Conservation (phyloP, 163 green algal genomes). For the Volvox carteri region DNA sequence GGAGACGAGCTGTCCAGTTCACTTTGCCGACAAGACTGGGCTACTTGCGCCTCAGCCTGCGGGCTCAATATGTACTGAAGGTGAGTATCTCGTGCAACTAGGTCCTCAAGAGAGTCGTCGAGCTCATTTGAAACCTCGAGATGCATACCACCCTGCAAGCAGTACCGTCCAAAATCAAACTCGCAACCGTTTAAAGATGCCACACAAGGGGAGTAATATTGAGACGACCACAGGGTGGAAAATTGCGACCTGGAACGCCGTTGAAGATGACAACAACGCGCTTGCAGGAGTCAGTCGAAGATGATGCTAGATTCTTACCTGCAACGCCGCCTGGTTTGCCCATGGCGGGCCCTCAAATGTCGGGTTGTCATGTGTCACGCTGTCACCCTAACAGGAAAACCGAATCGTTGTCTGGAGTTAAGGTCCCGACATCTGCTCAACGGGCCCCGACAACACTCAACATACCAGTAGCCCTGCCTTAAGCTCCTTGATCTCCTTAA, state of each 20-base stretch:
- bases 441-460: background rate
- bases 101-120: slow-evolving; percentile 41
- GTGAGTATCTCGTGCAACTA: background rate
- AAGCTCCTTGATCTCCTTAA: slow-evolving; percentile 36
- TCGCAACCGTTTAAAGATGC: background rate
- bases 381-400: slow-evolving; percentile 15
- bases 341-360: slow-evolving; percentile 44
- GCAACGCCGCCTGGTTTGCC: background rate
- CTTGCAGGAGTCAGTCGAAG: slow-evolving; percentile 18
- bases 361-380: slow-evolving; percentile 34
- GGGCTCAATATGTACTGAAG: slow-evolving; percentile 43
- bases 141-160: background rate
- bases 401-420: slow-evolving; percentile 1
- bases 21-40: background rate
- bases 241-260: background rate
- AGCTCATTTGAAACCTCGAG: slow-evolving; percentile 30
- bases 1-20: background rate
- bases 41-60: slow-evolving; percentile 16
- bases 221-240: background rate
- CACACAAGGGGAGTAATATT: background rate
- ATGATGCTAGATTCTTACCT: background rate
- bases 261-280: background rate
- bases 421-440: slow-evolving; percentile 4
- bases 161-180: background rate
- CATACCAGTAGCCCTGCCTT: slow-evolving; percentile 15